phyloP scores from a whole-genome alignment of 1,139 yeast genomes.

The Sugiyamaella xylanicola region DNA sequence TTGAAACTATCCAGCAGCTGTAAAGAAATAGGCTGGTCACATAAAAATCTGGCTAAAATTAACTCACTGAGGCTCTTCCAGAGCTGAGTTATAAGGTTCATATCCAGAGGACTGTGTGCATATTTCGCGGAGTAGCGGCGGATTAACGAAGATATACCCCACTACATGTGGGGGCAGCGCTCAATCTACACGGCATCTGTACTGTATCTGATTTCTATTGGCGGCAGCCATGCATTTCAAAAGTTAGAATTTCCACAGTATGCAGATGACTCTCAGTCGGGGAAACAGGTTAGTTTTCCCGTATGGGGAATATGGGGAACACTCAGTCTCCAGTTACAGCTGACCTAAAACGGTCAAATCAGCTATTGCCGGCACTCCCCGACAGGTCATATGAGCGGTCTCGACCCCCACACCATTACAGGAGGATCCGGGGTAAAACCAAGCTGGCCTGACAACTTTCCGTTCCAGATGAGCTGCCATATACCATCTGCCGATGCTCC shows the following conservation, averaged over 20 bases:
- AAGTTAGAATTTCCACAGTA: neutral
- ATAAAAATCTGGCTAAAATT: no score
- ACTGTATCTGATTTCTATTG: neutral
- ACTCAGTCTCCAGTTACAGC: neutral
- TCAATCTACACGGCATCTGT: neutral
- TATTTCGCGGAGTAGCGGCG: slow-evolving; percentile 17
- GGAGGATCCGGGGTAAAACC: neutral
- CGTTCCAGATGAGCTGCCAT: neutral
- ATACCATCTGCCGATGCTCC: slow-evolving; percentile 18
- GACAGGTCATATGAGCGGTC: neutral
- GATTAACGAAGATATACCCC: neutral
- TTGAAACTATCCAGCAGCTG: no score
- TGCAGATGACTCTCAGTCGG: neutral
- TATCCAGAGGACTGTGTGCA: neutral
- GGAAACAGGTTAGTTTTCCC: slow-evolving; percentile 2
- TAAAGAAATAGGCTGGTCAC: no score
- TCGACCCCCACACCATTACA: neutral
- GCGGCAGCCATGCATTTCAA: neutral
- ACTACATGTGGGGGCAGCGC: slow-evolving; percentile 6
- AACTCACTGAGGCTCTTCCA: no score
- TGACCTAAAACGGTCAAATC: neutral
- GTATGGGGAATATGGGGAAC: slow-evolving; percentile 1
- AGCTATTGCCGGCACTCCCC: neutral
- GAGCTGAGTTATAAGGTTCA: no score
- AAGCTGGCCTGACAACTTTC: neutral